phyloP scores from a whole-genome alignment of 2,329 filamentous ascomycete genomes.

The Raffaelea deltoideospora region DNA sequence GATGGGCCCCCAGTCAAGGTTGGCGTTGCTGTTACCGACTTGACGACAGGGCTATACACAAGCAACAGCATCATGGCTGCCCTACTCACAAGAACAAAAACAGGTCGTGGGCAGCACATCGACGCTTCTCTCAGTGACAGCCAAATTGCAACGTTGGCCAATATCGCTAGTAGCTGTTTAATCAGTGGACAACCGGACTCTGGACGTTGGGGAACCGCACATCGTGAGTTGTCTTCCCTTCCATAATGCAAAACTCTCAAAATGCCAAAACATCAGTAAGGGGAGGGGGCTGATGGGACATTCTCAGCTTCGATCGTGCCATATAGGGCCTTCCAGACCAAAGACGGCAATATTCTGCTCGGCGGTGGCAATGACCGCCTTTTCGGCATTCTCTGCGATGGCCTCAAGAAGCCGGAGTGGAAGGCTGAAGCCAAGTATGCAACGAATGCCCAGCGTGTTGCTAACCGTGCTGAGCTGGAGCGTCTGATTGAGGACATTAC shows the following conservation, averaged over 20 bases:
- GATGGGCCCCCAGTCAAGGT: slow-evolving; percentile 93
- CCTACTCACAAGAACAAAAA: slow-evolving; percentile 57
- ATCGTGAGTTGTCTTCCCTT: slow-evolving; percentile 52
- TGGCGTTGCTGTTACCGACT: slow-evolving; percentile 87
- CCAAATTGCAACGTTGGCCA: slow-evolving; percentile 86
- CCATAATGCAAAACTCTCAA: no score
- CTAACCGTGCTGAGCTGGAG: slow-evolving; percentile 65
- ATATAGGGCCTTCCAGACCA: slow-evolving; percentile 70
- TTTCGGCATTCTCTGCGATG: slow-evolving; percentile 48
- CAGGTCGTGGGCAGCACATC: slow-evolving; percentile 76
- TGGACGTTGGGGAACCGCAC: slow-evolving; percentile 89
- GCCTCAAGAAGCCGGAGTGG: slow-evolving; percentile 43
- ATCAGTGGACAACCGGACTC: slow-evolving; percentile 78
- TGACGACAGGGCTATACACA: slow-evolving; percentile 90
- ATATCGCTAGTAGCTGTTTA: slow-evolving; percentile 83
- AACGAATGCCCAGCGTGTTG: slow-evolving; percentile 47
- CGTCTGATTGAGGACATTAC: slow-evolving; percentile 63
- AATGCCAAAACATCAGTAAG: no score
- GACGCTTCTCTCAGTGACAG: slow-evolving; percentile 87
- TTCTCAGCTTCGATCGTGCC: slow-evolving; percentile 79
- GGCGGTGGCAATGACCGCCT: slow-evolving; percentile 60
- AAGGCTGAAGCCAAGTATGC: slow-evolving; percentile 42
- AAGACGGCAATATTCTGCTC: slow-evolving; percentile 54
- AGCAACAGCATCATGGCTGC: slow-evolving; percentile 94
- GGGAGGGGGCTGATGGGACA: no score